Conservation (phyloP, 148 eudicot genomes). For the Amaranthus cruentus region DNA sequence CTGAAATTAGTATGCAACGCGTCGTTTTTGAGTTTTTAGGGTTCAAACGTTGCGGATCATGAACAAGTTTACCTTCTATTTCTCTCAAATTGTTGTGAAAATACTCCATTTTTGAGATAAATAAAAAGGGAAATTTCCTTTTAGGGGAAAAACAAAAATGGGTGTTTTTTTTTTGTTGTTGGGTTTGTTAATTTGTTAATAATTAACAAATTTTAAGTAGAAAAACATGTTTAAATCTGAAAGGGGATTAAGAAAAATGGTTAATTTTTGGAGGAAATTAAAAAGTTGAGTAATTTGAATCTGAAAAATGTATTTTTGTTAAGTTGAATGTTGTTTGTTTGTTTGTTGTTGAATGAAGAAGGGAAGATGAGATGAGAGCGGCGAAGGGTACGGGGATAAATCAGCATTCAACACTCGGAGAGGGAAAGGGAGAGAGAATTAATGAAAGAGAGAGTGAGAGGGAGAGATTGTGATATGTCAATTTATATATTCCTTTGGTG, state of each 20-base stretch:
- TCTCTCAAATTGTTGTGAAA: slow-evolving; percentile 32
- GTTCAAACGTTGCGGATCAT: slow-evolving; percentile 28
- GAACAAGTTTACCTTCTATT: slow-evolving; percentile 42
- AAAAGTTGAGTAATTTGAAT: not conserved
- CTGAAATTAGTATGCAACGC: slow-evolving; percentile 35
- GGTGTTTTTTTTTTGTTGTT: not conserved
- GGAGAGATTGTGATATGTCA: slow-evolving; percentile 32
- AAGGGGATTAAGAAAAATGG: not conserved
- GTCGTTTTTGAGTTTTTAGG: not conserved
- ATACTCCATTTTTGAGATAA: slow-evolving; percentile 4
- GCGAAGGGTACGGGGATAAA: slow-evolving; percentile 35
- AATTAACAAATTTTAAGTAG: slow-evolving; percentile 11
- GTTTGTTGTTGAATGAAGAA: slow-evolving; percentile 20
- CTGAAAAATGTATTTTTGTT: not conserved
- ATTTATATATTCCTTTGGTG: slow-evolving; percentile 27
- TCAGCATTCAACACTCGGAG: slow-evolving; percentile 35
- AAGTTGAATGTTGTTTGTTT: too few species aligned
- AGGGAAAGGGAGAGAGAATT: slow-evolving; percentile 13
- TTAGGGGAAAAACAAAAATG: not conserved
- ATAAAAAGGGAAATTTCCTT: too few species aligned
- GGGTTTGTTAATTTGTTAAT: not conserved
- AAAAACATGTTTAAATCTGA: slow-evolving; percentile 11
- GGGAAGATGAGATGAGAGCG: slow-evolving; percentile 25
- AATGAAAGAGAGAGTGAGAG: slow-evolving; percentile 13
- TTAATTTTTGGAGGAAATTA: slow-evolving; percentile 3